Evolutionary conservation across 768 basidiomycete species (phyloP), one percentile per base, ranked within the genome.

Genomic region (Tephrocybe sp.): DNA sequence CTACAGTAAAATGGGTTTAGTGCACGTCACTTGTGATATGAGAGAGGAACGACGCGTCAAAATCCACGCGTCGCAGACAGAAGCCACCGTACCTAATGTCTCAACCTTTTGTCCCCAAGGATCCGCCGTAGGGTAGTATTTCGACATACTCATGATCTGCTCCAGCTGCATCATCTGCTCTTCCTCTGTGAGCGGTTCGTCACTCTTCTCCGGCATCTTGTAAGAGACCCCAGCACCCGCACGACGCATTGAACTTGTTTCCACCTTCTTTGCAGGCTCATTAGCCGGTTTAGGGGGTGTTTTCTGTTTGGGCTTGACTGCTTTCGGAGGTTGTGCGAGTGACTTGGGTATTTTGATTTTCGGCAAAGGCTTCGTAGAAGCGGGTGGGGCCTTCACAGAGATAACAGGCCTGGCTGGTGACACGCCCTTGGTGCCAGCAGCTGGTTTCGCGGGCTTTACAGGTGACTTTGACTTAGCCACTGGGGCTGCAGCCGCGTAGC

Each of bases 41-140:
- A 34, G 33, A 15, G 15, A 34, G 15, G 33, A 34, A n/a, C 15
- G 33, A n/a, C 33, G 13, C 15, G 11, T 9, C 15, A 34, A 4
- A 4, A n/a, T 10, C n/a, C 15, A 34, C 13, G 33, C 11, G 33
- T 34, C 11, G 13, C 9, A 34, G 15, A 34, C 9, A 34, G 13
- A 15, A 34, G 15, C 8, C 25, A 40, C 54, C 62, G 22, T 64
- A 75, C 74, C 75, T 63, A 75, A 56, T 1, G 72, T 70, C 18
- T 71, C 65, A 2, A 73, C 62, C 24, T 57, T 49, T 46, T 72
- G 70, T 1, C 73, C 75, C 70, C 71, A 77, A 5, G 67, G 60
- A 50, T 77, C 75, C 3, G 68, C 55, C 4, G 68, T 71, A 7
- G 71, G 70, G 56, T 69, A 64, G 2, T 66, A 42, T 19, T 66